phyloP scores from a whole-genome alignment of 768 basidiomycete genomes.

The Leccinum uliginosum region DNA sequence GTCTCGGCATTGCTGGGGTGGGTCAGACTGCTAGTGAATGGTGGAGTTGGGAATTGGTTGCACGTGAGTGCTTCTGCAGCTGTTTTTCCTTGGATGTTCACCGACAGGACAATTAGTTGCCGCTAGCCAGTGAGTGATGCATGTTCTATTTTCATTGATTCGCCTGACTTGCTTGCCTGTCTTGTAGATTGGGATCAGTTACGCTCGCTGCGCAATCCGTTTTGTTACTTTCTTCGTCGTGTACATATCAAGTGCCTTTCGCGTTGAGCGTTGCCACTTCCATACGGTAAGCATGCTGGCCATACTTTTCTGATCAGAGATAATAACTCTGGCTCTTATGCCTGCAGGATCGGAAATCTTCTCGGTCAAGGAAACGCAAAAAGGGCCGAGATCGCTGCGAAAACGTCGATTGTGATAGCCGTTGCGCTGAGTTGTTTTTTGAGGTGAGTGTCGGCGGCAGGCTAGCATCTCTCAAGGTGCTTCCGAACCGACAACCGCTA shows the following conservation, averaged over 20 bases:
- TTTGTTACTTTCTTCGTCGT: conserved; percentile 68
- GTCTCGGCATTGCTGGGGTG: conserved; percentile 79
- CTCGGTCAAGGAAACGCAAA: conserved; percentile 74
- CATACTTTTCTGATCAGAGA: too few relatives aligned
- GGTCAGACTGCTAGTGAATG: conserved; percentile 84
- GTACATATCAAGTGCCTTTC: conserved; percentile 80
- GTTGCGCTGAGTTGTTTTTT: conserved; percentile 60
- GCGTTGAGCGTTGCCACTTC: conserved; percentile 79
- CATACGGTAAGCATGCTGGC: conserved; percentile 55
- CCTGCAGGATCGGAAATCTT: conserved; percentile 74
- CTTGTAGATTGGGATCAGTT: conserved; percentile 66
- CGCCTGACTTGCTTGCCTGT: conserved; percentile 8
- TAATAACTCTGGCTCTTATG: neutral
- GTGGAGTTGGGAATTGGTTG: conserved; percentile 95
- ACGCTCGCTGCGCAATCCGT: conserved; percentile 88
- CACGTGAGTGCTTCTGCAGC: conserved; percentile 28
- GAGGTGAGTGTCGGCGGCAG: conserved; percentile 39
- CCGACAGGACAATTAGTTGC: conserved; percentile 35
- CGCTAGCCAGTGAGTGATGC: conserved; percentile 43
- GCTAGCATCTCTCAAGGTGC: neutral
- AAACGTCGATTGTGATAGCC: conserved; percentile 61
- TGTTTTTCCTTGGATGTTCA: neutral
- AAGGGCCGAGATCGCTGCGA: conserved; percentile 67
- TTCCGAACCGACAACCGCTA: neutral
- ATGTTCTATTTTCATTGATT: neutral